A percentile compares a stretch with the other conserved stretches of the same genome.
phyloP scores from a whole-genome alignment of 352 stramenopile genomes.

The Blastocystis sp. region DNA sequence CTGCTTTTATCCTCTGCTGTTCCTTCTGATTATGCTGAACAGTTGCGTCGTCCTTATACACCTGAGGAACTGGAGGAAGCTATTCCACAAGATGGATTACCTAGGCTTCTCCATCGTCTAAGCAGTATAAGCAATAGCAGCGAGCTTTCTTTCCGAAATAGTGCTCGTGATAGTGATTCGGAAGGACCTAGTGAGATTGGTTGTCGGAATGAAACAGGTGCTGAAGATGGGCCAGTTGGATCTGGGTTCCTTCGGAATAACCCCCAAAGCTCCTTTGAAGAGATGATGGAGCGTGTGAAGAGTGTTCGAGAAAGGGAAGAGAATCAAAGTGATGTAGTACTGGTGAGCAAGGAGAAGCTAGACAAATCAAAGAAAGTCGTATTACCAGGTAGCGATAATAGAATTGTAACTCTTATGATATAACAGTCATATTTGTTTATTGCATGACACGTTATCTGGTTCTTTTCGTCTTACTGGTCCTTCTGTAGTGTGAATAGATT shows the following conservation, averaged over 20 bases:
- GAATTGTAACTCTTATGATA: background rate
- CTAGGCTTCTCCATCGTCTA: background rate
- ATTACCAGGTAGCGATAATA: background rate
- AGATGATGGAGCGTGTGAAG: slow-evolving; percentile 21
- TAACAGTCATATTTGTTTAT: background rate
- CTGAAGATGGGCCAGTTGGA: background rate
- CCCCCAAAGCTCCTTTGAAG: background rate
- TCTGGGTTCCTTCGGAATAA: background rate
- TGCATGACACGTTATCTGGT: background rate
- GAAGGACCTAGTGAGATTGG: background rate
- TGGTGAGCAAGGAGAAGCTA: background rate
- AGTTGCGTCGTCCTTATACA: background rate
- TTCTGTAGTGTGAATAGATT: background rate
- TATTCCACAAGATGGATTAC: background rate
- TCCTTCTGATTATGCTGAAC: slow-evolving; percentile 30
- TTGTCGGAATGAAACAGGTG: background rate
- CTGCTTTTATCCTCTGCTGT: slow-evolving; percentile 13
- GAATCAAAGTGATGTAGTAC: background rate
- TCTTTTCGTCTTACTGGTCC: background rate
- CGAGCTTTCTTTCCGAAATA: slow-evolving; percentile 46
- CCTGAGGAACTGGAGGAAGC: slow-evolving; percentile 21
- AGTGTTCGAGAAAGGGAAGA: background rate
- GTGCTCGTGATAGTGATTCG: background rate
- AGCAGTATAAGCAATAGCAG: slow-evolving; percentile 38
- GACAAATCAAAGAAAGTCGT: background rate